Evolutionary conservation across 225 moss, liverwort and hornwort genomes (phyloP), one percentile per base, ranked within the genome.

Genomic region (Pseudisothecium myosuroides): DNA sequence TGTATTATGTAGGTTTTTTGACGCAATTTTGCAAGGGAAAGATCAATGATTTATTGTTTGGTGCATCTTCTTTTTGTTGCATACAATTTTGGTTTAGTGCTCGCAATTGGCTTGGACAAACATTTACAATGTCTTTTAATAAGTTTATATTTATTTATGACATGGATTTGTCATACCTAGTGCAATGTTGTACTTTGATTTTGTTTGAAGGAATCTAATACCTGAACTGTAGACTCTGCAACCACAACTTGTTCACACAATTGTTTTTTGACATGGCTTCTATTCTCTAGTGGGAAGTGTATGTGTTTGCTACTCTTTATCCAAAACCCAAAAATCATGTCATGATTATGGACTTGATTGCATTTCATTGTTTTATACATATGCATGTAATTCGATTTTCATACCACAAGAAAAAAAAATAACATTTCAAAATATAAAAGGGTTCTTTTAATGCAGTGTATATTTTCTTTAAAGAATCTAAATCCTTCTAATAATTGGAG

Each of bases 1-100:
- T 26, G 41, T 14, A 21, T 67, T 0, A 4, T 20, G 5, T 1
- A 20, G 0, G 3, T 66, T 19, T 66, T n/a, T 0, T 5, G 17
- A 66, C 18, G 66, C 19, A 66, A 36, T 19, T 19, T 19, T 66
- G 19, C 7, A n/a, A n/a, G n/a, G n/a, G 17, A 66, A 20, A 36
- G 12, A n/a, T 27, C 9, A 31, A 18, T 8, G 8, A 34, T 65
- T 65, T 5, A 34, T 34, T 34, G 17, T 34, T 32, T 65, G 17
- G 34, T 2, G 0, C 65, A 34, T 34, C 32, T 34, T 65, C 18
- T 34, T 64, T 65, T 34, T 34, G 4, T 65, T 65, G 17, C 34
- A 34, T 65, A 17, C 17, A 65, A 1, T 18, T 65, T 32, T 18
- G 7, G 0, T 34, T 34, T 34, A 34, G 34, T 65, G 5, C 17